Percentiles rank a stretch among this genome's conserved stretches.
Evolutionary conservation across 2,329 filamentous ascomycete species (phyloP).

Genomic region (Cercospora sp.): DNA sequence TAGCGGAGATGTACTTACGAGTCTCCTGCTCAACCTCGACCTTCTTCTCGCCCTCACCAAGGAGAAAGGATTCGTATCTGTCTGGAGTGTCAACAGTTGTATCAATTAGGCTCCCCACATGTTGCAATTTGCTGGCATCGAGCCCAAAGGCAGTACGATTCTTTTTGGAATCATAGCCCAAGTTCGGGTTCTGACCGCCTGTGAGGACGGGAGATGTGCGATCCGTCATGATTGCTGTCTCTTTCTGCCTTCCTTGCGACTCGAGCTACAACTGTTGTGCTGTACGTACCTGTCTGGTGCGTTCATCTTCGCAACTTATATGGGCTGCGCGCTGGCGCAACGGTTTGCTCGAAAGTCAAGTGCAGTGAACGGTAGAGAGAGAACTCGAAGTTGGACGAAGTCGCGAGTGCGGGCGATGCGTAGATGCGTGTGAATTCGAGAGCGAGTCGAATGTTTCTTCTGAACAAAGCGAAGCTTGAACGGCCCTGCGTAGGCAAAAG

Average conservation of each 20-base stretch:
- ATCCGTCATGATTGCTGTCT: conserved; percentile 19
- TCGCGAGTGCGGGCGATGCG: neutral
- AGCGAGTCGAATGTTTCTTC: neutral
- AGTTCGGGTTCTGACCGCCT: conserved; percentile 14
- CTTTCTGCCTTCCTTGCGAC: neutral
- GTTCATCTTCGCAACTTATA: conserved; percentile 49
- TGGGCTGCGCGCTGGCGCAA: conserved; percentile 25
- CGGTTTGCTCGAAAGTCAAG: neutral
- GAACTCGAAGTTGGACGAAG: neutral
- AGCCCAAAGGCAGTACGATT: conserved; percentile 18
- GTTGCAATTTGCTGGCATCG: conserved; percentile 29
- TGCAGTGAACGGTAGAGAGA: neutral
- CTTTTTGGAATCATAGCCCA: conserved; percentile 17
- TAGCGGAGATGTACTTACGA: conserved; percentile 58
- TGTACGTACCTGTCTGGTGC: conserved; percentile 54
- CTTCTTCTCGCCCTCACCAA: conserved; percentile 87
- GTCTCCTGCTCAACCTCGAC: conserved; percentile 86
- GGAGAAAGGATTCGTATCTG: conserved; percentile 92
- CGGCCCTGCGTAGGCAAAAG: neutral
- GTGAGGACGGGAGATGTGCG: conserved; percentile 16
- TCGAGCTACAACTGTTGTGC: neutral
- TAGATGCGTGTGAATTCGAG: neutral
- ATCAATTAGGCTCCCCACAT: conserved; percentile 27
- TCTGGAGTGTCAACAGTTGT: conserved; percentile 35
- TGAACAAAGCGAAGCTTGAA: neutral